A percentile compares a stretch with the other conserved stretches of the same genome.
phyloP scores from a whole-genome alignment of 257 asterid genomes.

The Salvia hispanica region DNA sequence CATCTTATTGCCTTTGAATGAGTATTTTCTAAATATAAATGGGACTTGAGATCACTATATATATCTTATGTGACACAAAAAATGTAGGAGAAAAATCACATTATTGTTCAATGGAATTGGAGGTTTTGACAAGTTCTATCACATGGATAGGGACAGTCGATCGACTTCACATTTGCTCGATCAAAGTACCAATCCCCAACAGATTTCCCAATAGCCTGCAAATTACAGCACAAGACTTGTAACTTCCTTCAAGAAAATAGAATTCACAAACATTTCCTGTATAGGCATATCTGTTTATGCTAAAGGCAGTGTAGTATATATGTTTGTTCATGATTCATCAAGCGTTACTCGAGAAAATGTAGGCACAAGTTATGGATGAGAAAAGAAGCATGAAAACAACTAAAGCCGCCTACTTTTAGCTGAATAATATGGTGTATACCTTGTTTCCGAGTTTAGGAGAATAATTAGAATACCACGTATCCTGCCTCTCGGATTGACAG shows the following conservation, averaged over 20 bases:
- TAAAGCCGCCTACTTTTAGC: background rate
- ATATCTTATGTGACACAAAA: conserved; percentile 26
- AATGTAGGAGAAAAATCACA: conserved; percentile 8
- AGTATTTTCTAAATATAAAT: conserved; percentile 28
- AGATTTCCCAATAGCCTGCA: conserved; percentile 55
- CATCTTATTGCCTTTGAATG: conserved; percentile 29
- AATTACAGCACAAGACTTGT: conserved; percentile 1
- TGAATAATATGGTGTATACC: conserved; percentile 25
- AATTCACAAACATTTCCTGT: background rate
- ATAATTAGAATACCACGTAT: conserved; percentile 46
- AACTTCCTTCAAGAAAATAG: background rate
- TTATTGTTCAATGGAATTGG: conserved; percentile 34
- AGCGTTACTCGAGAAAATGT: background rate
- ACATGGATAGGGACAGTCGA: conserved; percentile 62
- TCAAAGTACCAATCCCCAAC: conserved; percentile 67
- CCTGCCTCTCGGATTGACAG: conserved; percentile 70
- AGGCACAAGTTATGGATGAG: background rate
- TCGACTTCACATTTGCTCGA: conserved; percentile 45
- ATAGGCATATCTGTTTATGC: too few species aligned
- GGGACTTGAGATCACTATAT: conserved; percentile 27
- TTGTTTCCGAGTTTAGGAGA: conserved; percentile 50
- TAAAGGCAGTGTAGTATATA: too few species aligned
- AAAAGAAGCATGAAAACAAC: background rate
- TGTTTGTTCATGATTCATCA: too few species aligned
- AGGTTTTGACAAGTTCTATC: conserved; percentile 57